A percentile compares a stretch with the other conserved stretches of the same genome.
Evolutionary conservation across 352 stramenopile genomes (phyloP).

Genomic region (Globisporangium irregulare): DNA sequence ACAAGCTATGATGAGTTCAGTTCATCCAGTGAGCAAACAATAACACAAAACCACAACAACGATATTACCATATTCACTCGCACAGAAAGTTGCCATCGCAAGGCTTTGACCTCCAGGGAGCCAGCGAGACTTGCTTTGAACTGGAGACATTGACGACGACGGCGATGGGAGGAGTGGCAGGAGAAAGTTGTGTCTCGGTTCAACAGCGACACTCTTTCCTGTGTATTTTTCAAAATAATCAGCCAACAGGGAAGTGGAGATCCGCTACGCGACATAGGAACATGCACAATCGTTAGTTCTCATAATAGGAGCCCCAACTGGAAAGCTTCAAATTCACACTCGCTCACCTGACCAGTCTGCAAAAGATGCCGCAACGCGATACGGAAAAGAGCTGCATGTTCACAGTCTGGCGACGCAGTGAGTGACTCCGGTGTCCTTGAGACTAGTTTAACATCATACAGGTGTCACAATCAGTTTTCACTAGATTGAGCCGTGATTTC

Average conservation of each 20-base stretch:
- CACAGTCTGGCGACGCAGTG: neutral
- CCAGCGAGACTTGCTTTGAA: neutral
- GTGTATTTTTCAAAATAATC: constrained; percentile 11
- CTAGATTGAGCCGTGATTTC: neutral
- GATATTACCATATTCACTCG: neutral
- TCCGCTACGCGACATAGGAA: constrained; percentile 2
- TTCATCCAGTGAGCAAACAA: too few relatives aligned
- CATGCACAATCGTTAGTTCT: neutral
- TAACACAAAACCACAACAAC: neutral
- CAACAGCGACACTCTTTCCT: neutral
- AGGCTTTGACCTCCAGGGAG: constrained; percentile 10
- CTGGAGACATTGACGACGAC: neutral
- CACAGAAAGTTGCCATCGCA: neutral
- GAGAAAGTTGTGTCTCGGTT: neutral
- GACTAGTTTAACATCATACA: neutral
- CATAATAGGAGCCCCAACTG: neutral
- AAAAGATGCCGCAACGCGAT: constrained; percentile 12
- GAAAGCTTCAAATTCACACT: neutral
- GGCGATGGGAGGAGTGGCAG: neutral
- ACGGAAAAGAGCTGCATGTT: constrained; percentile 13
- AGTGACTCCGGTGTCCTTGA: neutral
- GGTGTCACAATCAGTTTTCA: too few relatives aligned
- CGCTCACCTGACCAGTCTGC: constrained; percentile 14
- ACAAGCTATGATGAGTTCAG: neutral
- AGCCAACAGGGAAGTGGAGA: constrained; percentile 3